Percentiles rank a stretch among this genome's conserved stretches.
These are phyloP conservation scores for Metschnikowia hibisci DNA, from an alignment of 805 yeast genomes.

Conservation along the genomic window DNA sequence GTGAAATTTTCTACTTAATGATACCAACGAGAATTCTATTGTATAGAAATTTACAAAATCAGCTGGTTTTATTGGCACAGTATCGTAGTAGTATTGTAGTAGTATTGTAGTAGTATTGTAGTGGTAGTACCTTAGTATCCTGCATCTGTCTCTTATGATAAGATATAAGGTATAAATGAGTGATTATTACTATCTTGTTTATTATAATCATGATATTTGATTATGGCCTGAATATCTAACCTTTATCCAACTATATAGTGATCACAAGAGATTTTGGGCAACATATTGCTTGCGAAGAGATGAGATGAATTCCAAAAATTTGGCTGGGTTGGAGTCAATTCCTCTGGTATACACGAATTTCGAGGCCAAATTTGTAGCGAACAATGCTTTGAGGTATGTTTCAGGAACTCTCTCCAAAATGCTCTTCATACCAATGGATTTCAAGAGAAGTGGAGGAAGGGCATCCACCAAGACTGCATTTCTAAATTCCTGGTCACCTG, in stretches of 20 bases:
- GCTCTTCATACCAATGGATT: constrained; percentile 61
- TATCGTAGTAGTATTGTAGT: too few relatives aligned
- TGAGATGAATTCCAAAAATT: constrained; percentile 65
- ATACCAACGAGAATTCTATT: neutral
- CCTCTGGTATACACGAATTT: constrained; percentile 82
- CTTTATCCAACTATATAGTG: neutral
- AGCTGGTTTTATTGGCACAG: too few relatives aligned
- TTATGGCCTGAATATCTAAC: neutral
- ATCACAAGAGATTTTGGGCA: constrained; percentile 27
- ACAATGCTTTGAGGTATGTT: constrained; percentile 80
- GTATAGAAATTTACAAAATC: too few relatives aligned
- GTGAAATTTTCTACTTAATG: neutral
- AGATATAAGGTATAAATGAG: neutral
- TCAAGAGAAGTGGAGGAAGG: constrained; percentile 69
- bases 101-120: too few relatives aligned
- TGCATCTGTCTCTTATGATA: too few relatives aligned
- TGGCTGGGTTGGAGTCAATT: constrained; percentile 73
- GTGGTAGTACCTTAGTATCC: too few relatives aligned
- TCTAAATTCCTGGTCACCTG: constrained; percentile 71
- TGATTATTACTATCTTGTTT: neutral
- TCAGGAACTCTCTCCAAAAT: constrained; percentile 79
- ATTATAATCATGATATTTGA: neutral
- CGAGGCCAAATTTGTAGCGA: constrained; percentile 82
- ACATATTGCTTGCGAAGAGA: constrained; percentile 47
- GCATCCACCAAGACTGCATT: constrained; percentile 72